phyloP scores from a whole-genome alignment of 1,284 basidiomycete genomes.

The Cerioporus squamosus region DNA sequence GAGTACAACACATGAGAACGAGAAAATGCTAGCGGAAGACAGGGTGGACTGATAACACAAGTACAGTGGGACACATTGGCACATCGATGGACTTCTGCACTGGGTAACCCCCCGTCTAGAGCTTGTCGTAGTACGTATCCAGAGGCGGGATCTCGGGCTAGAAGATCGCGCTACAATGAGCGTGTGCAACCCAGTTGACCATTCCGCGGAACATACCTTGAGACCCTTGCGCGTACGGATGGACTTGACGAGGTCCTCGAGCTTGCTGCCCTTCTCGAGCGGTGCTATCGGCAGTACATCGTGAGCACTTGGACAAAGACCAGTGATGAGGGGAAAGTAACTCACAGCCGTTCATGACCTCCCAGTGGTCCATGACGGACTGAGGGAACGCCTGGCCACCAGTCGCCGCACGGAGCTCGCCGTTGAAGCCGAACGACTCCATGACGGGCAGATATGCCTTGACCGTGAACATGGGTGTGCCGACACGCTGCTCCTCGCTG shows the following conservation, averaged over 20 bases:
- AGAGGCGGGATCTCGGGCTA: conserved; percentile 85
- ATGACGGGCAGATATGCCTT: conserved; percentile 98
- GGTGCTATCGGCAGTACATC: conserved; percentile 52
- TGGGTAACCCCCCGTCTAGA: conserved; percentile 33
- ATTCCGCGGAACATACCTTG: conserved; percentile 57
- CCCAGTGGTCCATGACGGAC: conserved; percentile 93
- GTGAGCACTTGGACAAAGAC: conserved; percentile 19
- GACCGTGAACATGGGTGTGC: conserved; percentile 99
- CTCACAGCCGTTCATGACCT: conserved; percentile 81
- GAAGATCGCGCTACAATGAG: conserved; percentile 17
- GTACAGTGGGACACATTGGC: conserved; percentile 30
- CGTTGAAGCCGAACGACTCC: conserved; percentile 99
- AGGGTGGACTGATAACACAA: conserved; percentile 28
- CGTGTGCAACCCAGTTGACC: not conserved
- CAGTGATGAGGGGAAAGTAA: conserved; percentile 17
- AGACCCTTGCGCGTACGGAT: conserved; percentile 95
- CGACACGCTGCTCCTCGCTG: conserved; percentile 95
- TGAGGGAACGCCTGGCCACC: conserved; percentile 99
- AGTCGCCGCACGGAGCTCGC: conserved; percentile 91
- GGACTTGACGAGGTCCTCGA: conserved; percentile 81
- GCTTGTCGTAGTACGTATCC: conserved; percentile 93
- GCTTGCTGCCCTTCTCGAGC: conserved; percentile 86
- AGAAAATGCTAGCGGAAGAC: conserved; percentile 27
- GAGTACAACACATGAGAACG: conserved; percentile 32
- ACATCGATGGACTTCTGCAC: conserved; percentile 30